phyloP scores from a whole-genome alignment of 2,329 filamentous ascomycete genomes.

The Metarhizium humberi region DNA sequence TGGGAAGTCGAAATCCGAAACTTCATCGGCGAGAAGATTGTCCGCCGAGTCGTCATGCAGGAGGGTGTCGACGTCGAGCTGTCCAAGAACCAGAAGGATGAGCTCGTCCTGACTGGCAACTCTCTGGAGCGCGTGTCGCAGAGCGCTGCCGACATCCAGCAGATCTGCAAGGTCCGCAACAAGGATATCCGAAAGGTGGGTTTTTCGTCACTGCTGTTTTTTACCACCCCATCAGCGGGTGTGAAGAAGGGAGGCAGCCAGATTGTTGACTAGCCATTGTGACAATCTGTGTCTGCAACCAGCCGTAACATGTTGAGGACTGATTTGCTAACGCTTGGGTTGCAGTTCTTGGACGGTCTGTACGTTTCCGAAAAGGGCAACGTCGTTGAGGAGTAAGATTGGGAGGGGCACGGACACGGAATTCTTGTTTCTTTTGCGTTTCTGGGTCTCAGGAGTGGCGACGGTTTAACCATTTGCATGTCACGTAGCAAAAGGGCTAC shows the following conservation, averaged over 20 bases:
- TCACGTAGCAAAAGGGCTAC: constrained; percentile 45
- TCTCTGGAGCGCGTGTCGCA: constrained; percentile 96
- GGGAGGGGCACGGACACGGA: constrained; percentile 27
- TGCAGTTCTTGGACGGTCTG: constrained; percentile 96
- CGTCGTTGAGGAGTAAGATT: constrained; percentile 60
- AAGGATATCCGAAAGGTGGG: constrained; percentile 99
- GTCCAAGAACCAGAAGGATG: constrained; percentile 93
- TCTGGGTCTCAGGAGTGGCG: constrained; percentile 55
- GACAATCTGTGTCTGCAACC: neutral
- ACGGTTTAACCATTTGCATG: constrained; percentile 52
- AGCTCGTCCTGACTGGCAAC: constrained; percentile 89
- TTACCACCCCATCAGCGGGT: too few relatives aligned
- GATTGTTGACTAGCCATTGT: neutral
- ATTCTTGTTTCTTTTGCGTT: constrained; percentile 45
- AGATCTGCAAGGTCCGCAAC: constrained; percentile 99
- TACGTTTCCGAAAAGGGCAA: constrained; percentile 99
- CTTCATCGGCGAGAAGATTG: constrained; percentile 99
- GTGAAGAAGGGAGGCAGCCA: too few relatives aligned
- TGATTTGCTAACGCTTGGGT: constrained; percentile 13
- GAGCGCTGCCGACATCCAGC: constrained; percentile 97
- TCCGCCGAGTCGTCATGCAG: constrained; percentile 84
- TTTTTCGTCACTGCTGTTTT: neutral
- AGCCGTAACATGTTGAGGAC: neutral
- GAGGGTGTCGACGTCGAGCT: constrained; percentile 82
- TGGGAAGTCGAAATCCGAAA: constrained; percentile 97